Conservation (phyloP, 352 stramenopile species). For the Pythium aphanidermatum region DNA sequence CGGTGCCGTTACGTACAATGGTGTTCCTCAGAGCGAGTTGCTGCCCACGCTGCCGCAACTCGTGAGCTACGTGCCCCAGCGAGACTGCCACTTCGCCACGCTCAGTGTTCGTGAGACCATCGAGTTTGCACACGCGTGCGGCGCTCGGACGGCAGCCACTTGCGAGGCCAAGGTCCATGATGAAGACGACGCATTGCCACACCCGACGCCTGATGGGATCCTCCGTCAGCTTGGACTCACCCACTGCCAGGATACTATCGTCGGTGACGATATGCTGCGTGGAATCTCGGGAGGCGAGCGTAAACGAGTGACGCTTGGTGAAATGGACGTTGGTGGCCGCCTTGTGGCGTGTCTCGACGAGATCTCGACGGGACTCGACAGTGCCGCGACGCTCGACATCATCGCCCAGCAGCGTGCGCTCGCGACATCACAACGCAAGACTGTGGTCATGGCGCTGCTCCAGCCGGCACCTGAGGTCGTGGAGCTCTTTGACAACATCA, state of each 20-base stretch:
- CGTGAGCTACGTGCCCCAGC: slow-evolving; percentile 44
- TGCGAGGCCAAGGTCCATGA: background rate
- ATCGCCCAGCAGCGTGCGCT: slow-evolving; percentile 16
- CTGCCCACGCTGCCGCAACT: slow-evolving; percentile 32
- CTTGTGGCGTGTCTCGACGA: slow-evolving; percentile 49
- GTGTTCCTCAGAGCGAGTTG: slow-evolving; percentile 25
- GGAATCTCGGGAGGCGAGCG: slow-evolving; percentile 27
- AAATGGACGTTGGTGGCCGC: slow-evolving; percentile 18
- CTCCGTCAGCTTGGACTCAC: slow-evolving; percentile 17
- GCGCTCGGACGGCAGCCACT: background rate
- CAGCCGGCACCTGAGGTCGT: slow-evolving; percentile 85
- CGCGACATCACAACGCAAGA: too few species aligned
- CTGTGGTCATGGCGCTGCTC: slow-evolving; percentile 47
- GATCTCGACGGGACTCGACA: slow-evolving; percentile 19
- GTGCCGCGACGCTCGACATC: slow-evolving; percentile 15
- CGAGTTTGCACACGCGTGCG: slow-evolving; percentile 87
- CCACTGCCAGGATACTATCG: slow-evolving; percentile 4
- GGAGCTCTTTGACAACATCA: slow-evolving; percentile 83
- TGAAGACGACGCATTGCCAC: background rate
- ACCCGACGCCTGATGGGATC: slow-evolving; percentile 19
- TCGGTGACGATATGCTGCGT: slow-evolving; percentile 19
- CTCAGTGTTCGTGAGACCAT: slow-evolving; percentile 92
- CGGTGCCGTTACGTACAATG: slow-evolving; percentile 36
- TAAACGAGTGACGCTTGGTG: background rate
- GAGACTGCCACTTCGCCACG: slow-evolving; percentile 74